Evolutionary conservation across 1,284 basidiomycete species (phyloP).

Genomic region (Malassezia caprae): DNA sequence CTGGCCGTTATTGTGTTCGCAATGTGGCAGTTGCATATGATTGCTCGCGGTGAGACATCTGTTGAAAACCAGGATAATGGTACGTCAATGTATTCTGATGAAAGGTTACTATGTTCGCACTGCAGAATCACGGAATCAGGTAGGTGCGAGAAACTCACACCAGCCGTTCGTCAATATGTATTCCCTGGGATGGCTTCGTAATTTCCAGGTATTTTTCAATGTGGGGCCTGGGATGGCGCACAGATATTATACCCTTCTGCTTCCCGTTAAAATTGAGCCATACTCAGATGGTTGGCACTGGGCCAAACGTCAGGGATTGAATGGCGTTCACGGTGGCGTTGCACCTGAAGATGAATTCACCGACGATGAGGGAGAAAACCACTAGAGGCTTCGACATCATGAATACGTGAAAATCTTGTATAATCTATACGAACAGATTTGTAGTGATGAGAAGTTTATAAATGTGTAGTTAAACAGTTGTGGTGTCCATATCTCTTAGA

Average conservation of each 20-base stretch:
- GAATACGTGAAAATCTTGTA: too few relatives aligned
- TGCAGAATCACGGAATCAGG: background rate
- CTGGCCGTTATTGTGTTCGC: conserved; percentile 72
- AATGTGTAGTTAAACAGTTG: too few relatives aligned
- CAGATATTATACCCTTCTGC: conserved; percentile 58
- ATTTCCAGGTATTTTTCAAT: conserved; percentile 81
- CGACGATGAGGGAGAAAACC: conserved; percentile 50
- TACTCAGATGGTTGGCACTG: conserved; percentile 76
- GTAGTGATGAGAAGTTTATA: too few relatives aligned
- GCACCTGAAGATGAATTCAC: conserved; percentile 53
- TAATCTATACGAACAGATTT: too few relatives aligned
- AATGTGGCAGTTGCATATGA: conserved; percentile 66
- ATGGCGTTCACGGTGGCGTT: conserved; percentile 49
- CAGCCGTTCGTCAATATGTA: conserved; percentile 72
- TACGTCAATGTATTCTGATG: conserved; percentile 53
- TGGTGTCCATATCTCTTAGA: too few relatives aligned
- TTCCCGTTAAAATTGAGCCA: conserved; percentile 70
- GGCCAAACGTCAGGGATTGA: conserved; percentile 59
- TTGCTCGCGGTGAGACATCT: conserved; percentile 71
- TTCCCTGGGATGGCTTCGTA: conserved; percentile 65
- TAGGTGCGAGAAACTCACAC: background rate
- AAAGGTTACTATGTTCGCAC: background rate
- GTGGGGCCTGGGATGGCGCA: conserved; percentile 54
- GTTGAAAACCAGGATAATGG: conserved; percentile 84
- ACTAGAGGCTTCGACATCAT: background rate